Conservation (phyloP, 2,329 filamentous ascomycete genomes). For the Xylaria sp. region DNA sequence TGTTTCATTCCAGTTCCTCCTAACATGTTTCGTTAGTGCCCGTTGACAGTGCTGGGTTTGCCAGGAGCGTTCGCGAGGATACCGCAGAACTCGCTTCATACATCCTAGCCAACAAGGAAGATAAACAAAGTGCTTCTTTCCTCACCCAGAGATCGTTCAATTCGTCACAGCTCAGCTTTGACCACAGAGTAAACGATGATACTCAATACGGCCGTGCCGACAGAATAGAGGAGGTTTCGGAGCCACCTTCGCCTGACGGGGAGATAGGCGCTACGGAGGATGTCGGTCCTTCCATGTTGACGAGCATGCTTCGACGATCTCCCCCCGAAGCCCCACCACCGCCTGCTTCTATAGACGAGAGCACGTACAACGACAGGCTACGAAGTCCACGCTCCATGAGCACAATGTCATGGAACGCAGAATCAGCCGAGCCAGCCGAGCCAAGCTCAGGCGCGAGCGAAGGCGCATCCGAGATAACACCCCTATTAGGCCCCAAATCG, state of each 20-base stretch:
- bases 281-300: constrained; percentile 50
- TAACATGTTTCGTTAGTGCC: constrained; percentile 53
- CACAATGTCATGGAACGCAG: constrained; percentile 24
- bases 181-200: constrained; percentile 41
- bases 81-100: constrained; percentile 88
- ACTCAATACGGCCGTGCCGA: constrained; percentile 33
- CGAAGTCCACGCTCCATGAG: constrained; percentile 27
- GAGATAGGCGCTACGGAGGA: constrained; percentile 36
- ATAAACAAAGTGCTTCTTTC: constrained; percentile 57
- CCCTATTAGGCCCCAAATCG: constrained; percentile 55
- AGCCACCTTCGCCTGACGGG: constrained; percentile 43
- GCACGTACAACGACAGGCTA: constrained; percentile 13
- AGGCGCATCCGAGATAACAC: constrained; percentile 56
- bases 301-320: constrained; percentile 61
- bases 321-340: constrained; percentile 53
- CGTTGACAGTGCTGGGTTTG: constrained; percentile 77
- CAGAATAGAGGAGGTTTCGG: constrained; percentile 47
- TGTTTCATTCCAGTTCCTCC: constrained; percentile 26
- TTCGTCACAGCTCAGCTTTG: constrained; percentile 46
- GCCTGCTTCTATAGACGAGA: constrained; percentile 2
- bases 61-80: constrained; percentile 82
- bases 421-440: not conserved
- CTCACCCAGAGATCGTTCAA: constrained; percentile 53
- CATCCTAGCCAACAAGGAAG: constrained; percentile 73
- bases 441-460: constrained; percentile 1